These are phyloP conservation scores for Plectosphaerella sp. DNA, from an alignment of 2,329 filamentous ascomycete genomes.

Conservation along the genomic window DNA sequence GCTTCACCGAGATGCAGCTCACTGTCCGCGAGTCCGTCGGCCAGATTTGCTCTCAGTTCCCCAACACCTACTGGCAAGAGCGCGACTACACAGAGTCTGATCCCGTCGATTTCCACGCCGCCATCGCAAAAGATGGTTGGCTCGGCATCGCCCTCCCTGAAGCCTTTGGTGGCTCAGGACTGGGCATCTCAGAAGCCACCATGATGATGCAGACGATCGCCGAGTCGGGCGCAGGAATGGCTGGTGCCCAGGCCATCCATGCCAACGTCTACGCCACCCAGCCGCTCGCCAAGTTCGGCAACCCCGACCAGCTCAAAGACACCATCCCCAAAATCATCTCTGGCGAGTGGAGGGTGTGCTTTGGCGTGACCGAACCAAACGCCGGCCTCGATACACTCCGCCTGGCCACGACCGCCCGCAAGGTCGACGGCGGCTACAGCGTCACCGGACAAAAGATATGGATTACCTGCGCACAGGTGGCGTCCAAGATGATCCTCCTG, in stretches of 20 bases:
- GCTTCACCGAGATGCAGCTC: slow-evolving; percentile 69
- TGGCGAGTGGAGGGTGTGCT: slow-evolving; percentile 69
- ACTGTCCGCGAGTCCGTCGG: slow-evolving; percentile 66
- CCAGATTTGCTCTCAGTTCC: slow-evolving; percentile 65
- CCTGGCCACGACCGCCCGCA: slow-evolving; percentile 60
- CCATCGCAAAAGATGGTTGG: slow-evolving; percentile 72
- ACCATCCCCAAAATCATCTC: slow-evolving; percentile 69
- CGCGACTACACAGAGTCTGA: slow-evolving; percentile 67
- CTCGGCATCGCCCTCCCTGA: slow-evolving; percentile 77
- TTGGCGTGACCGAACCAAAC: slow-evolving; percentile 82
- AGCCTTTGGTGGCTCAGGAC: slow-evolving; percentile 65
- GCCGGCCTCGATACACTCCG: slow-evolving; percentile 74
- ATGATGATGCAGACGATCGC: slow-evolving; percentile 85
- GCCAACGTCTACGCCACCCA: slow-evolving; percentile 73
- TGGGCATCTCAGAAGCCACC: slow-evolving; percentile 77
- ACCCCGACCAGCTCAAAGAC: slow-evolving; percentile 54
- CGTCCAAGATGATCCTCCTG: slow-evolving; percentile 77
- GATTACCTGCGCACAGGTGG: slow-evolving; percentile 83
- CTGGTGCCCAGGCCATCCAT: slow-evolving; percentile 59
- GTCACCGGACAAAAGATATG: slow-evolving; percentile 82
- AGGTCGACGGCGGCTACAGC: slow-evolving; percentile 52
- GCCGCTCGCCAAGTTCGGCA: slow-evolving; percentile 68
- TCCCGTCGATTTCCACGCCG: slow-evolving; percentile 71
- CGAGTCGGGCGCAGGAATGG: slow-evolving; percentile 76
- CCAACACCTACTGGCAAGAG: slow-evolving; percentile 73